phyloP scores from a whole-genome alignment of 2,329 filamentous ascomycete genomes.

The Alternaria metachromatica region DNA sequence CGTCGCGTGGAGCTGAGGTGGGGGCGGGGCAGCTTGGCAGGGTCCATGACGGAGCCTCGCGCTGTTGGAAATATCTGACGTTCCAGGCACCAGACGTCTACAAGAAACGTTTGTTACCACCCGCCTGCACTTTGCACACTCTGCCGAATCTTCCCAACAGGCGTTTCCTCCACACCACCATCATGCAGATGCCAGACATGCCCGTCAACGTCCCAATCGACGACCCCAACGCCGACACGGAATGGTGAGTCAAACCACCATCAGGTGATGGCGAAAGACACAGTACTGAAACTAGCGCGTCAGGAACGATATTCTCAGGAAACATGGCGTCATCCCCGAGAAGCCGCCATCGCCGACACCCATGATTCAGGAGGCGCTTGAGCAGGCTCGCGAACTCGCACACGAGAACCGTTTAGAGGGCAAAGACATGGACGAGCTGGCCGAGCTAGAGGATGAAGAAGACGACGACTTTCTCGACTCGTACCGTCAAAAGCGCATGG shows the following conservation, averaged over 20 bases:
- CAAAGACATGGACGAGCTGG: constrained; percentile 92
- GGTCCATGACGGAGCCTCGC: constrained; percentile 20
- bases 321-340: constrained; percentile 96
- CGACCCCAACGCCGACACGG: constrained; percentile 95
- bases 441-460: constrained; percentile 92
- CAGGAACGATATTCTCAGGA: constrained; percentile 98
- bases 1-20: constrained; percentile 17
- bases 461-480: constrained; percentile 89
- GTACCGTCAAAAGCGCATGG: constrained; percentile 85
- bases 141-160: not conserved
- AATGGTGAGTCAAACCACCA: constrained; percentile 70
- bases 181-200: constrained; percentile 58
- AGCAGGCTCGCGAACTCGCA: constrained; percentile 80
- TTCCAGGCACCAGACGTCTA: constrained; percentile 19
- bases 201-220: constrained; percentile 83
- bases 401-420: constrained; percentile 93
- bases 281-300: not conserved
- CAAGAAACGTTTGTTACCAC: not conserved
- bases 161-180: constrained; percentile 2
- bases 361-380: constrained; percentile 91
- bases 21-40: constrained; percentile 33
- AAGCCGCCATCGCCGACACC: constrained; percentile 95
- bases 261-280: not conserved
- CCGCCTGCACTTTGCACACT: constrained; percentile 30
- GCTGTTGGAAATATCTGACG: constrained; percentile 19